Evolutionary conservation across 768 basidiomycete species (phyloP), one percentile per base, ranked within the genome.

Genomic region (Boletus vermiculosoides): DNA sequence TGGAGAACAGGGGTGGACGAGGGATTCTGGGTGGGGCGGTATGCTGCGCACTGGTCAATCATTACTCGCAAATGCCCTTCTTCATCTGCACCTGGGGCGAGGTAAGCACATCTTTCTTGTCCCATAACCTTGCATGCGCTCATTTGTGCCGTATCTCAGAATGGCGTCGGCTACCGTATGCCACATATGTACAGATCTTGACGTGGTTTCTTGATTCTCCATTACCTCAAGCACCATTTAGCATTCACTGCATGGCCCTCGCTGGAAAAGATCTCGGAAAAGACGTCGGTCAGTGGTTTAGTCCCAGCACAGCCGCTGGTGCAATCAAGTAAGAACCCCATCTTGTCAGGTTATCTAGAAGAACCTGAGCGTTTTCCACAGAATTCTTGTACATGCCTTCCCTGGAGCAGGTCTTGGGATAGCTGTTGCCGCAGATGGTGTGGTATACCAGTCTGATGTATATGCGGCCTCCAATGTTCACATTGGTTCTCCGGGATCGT

Each of bases 211-310:
- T 98, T 45, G 96, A 99, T 68, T 87, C 88, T 2, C 95, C 95
- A 0, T 80, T 86, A 0, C 84, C 90, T 0, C 77, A 87, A 31
- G 86, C 88, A 18, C 96, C 96, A 0, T 99, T 99, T 70, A 90
- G 91, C 62, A 92, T 99, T 8, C 96, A 99, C 72, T 83, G 93
- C 46, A 97, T 99, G 89, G 95, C 95, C 0, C 77, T 94, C 23
- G 89, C 94, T 0, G 96, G 96, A 0, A 95, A 98, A 68, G 89
- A 94, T 63, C 81, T 98, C 1, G 96, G 96, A 13, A 98, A 92
- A 59, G 92, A 94, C 61, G 90, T 98, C 0, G 96, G 96, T 1
- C 90, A 94, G 71, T 98, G 96, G 96, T 98, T 98, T 66, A 96
- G 96, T 0, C 96, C 96, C 0, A 95, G 92, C 67, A 94, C 92